Percentiles rank a stretch among this genome's conserved stretches.
Conservation (phyloP, 495 filamentous ascomycete species). For the Elaphomyces granulatus region DNA sequence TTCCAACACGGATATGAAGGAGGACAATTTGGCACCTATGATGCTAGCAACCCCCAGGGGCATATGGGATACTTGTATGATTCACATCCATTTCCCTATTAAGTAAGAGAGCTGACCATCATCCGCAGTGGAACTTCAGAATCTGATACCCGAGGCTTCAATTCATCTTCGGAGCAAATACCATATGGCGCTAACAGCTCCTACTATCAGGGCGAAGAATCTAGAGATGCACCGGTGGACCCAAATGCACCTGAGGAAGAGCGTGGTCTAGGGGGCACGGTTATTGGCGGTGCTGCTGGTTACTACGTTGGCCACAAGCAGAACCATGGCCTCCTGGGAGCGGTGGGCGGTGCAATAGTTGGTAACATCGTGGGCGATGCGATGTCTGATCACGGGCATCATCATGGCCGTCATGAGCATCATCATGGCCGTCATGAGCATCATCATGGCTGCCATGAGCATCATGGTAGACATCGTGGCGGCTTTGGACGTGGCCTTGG, state of each 20-base stretch:
- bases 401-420: too few relatives aligned
- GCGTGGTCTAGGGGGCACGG: conserved; percentile 27
- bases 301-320: conserved; percentile 33
- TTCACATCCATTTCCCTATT: background rate
- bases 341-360: conserved; percentile 34
- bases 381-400: conserved; percentile 17
- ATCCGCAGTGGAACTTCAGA: background rate
- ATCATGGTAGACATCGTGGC: too few relatives aligned
- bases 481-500: too few relatives aligned
- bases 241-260: conserved; percentile 19
- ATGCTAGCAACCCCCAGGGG: conserved; percentile 3
- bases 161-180: background rate
- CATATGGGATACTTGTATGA: conserved; percentile 25
- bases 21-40: conserved; percentile 12
- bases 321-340: conserved; percentile 33
- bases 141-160: background rate
- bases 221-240: conserved; percentile 5
- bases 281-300: conserved; percentile 34
- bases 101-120: background rate
- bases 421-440: too few relatives aligned
- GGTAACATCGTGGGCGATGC: conserved; percentile 33
- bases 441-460: too few relatives aligned
- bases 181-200: conserved; percentile 4
- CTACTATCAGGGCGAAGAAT: conserved; percentile 5
- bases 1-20: conserved; percentile 30